These are phyloP conservation scores for Xylaria sp. DNA, from an alignment of 495 filamentous ascomycete genomes.

Conservation along the genomic window DNA sequence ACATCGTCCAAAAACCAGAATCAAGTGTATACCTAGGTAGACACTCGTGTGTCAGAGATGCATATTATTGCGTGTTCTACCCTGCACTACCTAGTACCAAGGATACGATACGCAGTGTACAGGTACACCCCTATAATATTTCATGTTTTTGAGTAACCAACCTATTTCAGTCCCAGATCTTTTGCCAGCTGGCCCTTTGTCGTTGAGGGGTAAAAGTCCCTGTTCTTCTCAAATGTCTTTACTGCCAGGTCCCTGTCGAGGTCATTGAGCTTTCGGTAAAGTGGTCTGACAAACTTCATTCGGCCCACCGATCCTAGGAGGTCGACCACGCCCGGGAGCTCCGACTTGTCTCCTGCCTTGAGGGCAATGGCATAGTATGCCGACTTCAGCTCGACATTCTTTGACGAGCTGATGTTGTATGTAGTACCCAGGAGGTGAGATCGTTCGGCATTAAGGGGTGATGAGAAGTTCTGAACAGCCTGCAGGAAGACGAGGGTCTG, in stretches of 20 bases:
- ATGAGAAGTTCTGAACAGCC: constrained; percentile 67
- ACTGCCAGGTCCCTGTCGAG: constrained; percentile 76
- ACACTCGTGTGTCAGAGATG: not conserved
- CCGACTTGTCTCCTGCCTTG: constrained; percentile 68
- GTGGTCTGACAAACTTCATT: constrained; percentile 94
- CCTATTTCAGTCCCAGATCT: constrained; percentile 63
- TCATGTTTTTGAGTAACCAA: not conserved
- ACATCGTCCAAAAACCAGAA: not conserved
- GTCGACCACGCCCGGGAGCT: constrained; percentile 73
- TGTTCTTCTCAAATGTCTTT: constrained; percentile 84
- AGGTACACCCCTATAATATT: not conserved
- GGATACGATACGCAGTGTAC: not conserved
- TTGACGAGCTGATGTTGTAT: constrained; percentile 71
- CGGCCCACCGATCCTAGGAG: constrained; percentile 82
- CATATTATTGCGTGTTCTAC: not conserved
- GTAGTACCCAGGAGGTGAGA: constrained; percentile 71
- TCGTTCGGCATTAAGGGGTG: constrained; percentile 65
- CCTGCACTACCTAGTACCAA: not conserved
- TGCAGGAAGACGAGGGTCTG: constrained; percentile 93
- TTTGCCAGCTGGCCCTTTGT: constrained; percentile 84
- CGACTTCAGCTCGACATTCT: constrained; percentile 84
- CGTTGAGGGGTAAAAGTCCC: constrained; percentile 94
- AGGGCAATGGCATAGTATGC: constrained; percentile 81
- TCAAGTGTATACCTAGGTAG: not conserved
- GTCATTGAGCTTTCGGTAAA: constrained; percentile 76